phyloP scores from a whole-genome alignment of 345 rosid genomes.

The Odontarrhena argentea region DNA sequence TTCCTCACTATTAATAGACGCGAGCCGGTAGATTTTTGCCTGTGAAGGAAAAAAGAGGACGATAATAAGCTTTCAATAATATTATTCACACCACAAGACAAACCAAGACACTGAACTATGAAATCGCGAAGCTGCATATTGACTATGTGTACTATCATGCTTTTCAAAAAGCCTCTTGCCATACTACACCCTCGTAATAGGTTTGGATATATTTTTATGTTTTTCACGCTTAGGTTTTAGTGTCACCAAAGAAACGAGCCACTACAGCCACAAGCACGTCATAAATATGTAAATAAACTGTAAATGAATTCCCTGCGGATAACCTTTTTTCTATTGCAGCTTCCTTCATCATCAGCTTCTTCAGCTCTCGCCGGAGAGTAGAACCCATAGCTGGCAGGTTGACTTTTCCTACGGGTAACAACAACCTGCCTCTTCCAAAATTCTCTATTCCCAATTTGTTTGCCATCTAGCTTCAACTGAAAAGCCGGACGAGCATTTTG shows the following conservation, averaged over 20 bases:
- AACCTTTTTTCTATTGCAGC: conserved; percentile 66
- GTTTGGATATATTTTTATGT: conserved; percentile 9
- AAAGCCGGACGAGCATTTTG: conserved; percentile 28
- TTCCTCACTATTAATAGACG: conserved; percentile 75
- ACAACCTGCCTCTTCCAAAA: conserved; percentile 89
- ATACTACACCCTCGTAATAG: conserved; percentile 7
- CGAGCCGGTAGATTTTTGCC: conserved; percentile 78
- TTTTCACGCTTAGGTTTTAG: conserved; percentile 18
- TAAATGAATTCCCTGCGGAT: conserved; percentile 2
- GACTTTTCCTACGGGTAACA: conserved; percentile 80
- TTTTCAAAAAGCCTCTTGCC: conserved; percentile 8
- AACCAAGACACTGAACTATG: conserved; percentile 26
- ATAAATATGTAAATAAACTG: conserved; percentile 7
- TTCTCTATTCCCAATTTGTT: conserved; percentile 74
- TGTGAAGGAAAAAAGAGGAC: conserved; percentile 45
- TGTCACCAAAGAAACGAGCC: conserved; percentile 2
- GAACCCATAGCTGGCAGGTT: conserved; percentile 86
- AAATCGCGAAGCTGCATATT: conserved; percentile 18
- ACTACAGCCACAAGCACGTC: conserved; percentile 16
- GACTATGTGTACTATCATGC: conserved; percentile 11
- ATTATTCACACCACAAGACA: conserved; percentile 13
- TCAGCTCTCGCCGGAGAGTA: conserved; percentile 74
- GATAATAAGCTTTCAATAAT: conserved; percentile 6
- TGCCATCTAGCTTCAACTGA: conserved; percentile 87
- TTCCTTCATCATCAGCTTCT: conserved; percentile 68